Evolutionary conservation across 2,329 filamentous ascomycete genomes (phyloP), one percentile per base, ranked within the genome.

Genomic region (Grosmannia huntii): DNA sequence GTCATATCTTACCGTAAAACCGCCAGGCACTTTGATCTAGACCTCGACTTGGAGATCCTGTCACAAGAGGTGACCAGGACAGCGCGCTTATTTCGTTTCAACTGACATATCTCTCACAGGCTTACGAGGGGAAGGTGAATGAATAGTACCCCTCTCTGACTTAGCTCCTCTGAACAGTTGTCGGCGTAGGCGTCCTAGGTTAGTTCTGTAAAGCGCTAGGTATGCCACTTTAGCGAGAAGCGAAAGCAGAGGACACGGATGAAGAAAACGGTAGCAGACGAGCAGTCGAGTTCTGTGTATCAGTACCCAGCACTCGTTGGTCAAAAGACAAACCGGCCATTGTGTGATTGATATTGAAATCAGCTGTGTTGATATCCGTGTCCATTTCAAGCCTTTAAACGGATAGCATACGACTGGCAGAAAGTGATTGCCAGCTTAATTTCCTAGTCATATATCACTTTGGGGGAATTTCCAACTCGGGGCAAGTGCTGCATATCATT

Each of bases 21-120:
- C n/a, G 12, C 50, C 38, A 19, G 33, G 31, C 19, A 12, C 27
- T 19, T 31, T 12, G 38, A n/a, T 53, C 51, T 31, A 44, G 38
- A 14, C 41, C 53, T 50, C 5, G 31, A 33, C n/a, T 44, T 16
- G 49, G 21, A 10, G 23, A 16, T 21, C n/a, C 25, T 23, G 25
- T 52, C 11, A 27, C 27, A 38, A 46, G 41, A 50, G 11, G 53
- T 25, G 23, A 41, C 25, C 44, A 48, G 21, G 36, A 41, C 56
- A 58, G 62, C 61, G 62, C 62, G 62, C 62, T 62, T 64, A 61
- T 25, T 38, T 33, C 58, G 59, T 62, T 61, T 59, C 56, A 59
- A 51, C 28, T 2, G 21, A 12, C 25, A 9, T 23, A 10, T 33
- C 38, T 41, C 33, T 36, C 5, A 4, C 36, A 38, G 16, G 12